These are phyloP conservation scores for Lachancea waltii DNA, from an alignment of 805 yeast genomes.

Conservation along the genomic window DNA sequence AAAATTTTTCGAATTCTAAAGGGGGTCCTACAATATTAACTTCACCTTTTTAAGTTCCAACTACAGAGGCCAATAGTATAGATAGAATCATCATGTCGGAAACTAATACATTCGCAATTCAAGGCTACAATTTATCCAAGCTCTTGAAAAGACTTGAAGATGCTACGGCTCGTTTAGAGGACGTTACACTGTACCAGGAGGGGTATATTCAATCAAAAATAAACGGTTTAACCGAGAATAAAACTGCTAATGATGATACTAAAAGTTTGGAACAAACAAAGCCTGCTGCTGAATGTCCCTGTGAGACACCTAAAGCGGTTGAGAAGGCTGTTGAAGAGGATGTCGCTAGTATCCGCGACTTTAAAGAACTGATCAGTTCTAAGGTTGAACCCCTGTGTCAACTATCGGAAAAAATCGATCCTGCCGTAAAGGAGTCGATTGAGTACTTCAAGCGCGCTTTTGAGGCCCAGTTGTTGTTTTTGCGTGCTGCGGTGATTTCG, in stretches of 20 bases:
- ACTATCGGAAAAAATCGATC: conserved; percentile 37
- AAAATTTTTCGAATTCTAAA: conserved; percentile 1
- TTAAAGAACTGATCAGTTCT: conserved; percentile 47
- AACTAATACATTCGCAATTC: conserved; percentile 34
- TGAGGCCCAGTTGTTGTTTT: conserved; percentile 48
- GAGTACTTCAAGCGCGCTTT: conserved; percentile 47
- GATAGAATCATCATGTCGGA: too few relatives aligned
- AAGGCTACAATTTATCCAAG: conserved; percentile 83
- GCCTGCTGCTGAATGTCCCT: background rate
- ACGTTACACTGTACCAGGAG: conserved; percentile 74
- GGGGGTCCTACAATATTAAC: conserved; percentile 2
- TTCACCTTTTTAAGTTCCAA: too few relatives aligned
- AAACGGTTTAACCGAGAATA: conserved; percentile 10
- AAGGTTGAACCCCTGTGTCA: conserved; percentile 53
- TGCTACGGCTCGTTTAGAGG: conserved; percentile 89
- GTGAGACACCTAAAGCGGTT: background rate
- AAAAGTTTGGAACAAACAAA: background rate
- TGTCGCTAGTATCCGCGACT: conserved; percentile 44
- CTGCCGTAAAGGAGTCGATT: conserved; percentile 43
- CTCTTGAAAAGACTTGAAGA: conserved; percentile 80
- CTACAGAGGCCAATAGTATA: too few relatives aligned
- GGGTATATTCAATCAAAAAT: conserved; percentile 38
- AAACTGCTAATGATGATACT: background rate
- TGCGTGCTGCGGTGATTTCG: conserved; percentile 52
- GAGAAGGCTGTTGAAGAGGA: conserved; percentile 11